Percentiles rank a stretch among this genome's conserved stretches.
Conservation (phyloP, 352 stramenopile genomes). For the Pythium periplocum region DNA sequence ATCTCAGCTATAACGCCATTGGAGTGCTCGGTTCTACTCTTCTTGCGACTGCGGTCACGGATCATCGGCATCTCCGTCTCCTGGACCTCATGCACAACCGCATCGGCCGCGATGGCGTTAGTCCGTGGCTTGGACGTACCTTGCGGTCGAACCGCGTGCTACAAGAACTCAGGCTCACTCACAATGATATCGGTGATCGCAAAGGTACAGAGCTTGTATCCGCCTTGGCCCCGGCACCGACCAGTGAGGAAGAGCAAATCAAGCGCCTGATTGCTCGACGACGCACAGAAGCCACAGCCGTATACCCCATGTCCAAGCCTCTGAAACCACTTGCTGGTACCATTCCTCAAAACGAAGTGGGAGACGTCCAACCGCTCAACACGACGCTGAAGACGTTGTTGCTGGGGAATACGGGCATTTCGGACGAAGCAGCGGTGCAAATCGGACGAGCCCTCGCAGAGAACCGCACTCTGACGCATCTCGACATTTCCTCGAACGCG, state of each 20-base stretch:
- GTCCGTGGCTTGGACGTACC: slow-evolving; percentile 54
- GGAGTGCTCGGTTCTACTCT: slow-evolving; percentile 39
- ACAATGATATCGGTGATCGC: slow-evolving; percentile 59
- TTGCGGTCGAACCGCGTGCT: slow-evolving; percentile 46
- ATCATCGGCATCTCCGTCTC: slow-evolving; percentile 32
- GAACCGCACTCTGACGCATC: slow-evolving; percentile 43
- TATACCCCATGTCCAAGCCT: slow-evolving; percentile 11
- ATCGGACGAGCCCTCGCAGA: slow-evolving; percentile 37
- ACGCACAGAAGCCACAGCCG: slow-evolving; percentile 17
- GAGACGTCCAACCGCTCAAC: slow-evolving; percentile 27
- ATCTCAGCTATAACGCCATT: slow-evolving; percentile 73
- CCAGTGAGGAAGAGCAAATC: slow-evolving; percentile 44
- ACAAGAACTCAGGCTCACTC: slow-evolving; percentile 49
- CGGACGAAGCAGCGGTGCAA: slow-evolving; percentile 36
- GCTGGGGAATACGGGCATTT: slow-evolving; percentile 57
- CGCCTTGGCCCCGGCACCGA: slow-evolving; percentile 31
- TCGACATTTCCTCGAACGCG: slow-evolving; percentile 37
- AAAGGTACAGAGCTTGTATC: slow-evolving; percentile 48
- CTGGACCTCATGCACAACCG: slow-evolving; percentile 71
- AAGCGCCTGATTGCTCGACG: slow-evolving; percentile 40
- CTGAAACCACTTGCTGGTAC: neutral
- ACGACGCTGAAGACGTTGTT: slow-evolving; percentile 48
- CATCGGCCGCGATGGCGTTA: slow-evolving; percentile 48
- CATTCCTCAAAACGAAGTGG: slow-evolving; percentile 10
- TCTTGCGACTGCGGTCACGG: slow-evolving; percentile 39